These are phyloP conservation scores for Penicillium flavigenum DNA, from an alignment of 495 filamentous ascomycete genomes.

Conservation along the genomic window DNA sequence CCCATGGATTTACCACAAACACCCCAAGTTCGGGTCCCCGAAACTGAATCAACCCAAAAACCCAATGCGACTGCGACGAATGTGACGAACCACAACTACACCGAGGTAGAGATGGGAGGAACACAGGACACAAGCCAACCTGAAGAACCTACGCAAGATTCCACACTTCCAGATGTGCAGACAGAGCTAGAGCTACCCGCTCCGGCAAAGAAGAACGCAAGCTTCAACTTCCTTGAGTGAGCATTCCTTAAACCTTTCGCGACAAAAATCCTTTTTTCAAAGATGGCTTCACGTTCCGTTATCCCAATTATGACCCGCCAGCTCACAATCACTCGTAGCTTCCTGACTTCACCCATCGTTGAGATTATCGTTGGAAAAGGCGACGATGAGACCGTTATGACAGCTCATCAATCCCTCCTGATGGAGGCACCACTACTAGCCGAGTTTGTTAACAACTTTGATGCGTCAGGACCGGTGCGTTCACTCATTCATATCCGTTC, in stretches of 20 bases:
- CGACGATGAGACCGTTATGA: slow-evolving; percentile 59
- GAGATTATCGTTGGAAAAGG: slow-evolving; percentile 69
- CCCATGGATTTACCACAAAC: slow-evolving; percentile 29
- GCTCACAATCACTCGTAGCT: slow-evolving; percentile 27
- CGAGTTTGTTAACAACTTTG: slow-evolving; percentile 58
- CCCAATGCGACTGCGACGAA: slow-evolving; percentile 1
- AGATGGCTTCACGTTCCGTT: not conserved
- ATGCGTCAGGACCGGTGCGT: slow-evolving; percentile 38
- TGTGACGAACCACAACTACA: slow-evolving; percentile 10
- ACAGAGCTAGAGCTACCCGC: slow-evolving; percentile 21
- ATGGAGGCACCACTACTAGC: slow-evolving; percentile 70
- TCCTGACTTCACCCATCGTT: slow-evolving; percentile 75
- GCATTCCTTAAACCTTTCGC: slow-evolving; percentile 6
- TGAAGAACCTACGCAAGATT: slow-evolving; percentile 19
- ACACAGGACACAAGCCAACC: slow-evolving; percentile 15
- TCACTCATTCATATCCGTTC: not conserved
- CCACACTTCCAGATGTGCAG: slow-evolving; percentile 24
- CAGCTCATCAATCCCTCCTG: slow-evolving; percentile 78
- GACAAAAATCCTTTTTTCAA: not conserved
- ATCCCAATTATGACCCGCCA: not conserved
- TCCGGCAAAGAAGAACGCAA: slow-evolving; percentile 26
- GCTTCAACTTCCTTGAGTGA: slow-evolving; percentile 40
- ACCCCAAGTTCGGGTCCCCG: not conserved
- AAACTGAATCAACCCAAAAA: slow-evolving; percentile 5
- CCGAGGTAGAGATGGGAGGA: slow-evolving; percentile 28